A percentile compares a stretch with the other conserved stretches of the same genome.
Conservation (phyloP, 2,329 filamentous ascomycete genomes). For the Pseudocercospora macadamiae region DNA sequence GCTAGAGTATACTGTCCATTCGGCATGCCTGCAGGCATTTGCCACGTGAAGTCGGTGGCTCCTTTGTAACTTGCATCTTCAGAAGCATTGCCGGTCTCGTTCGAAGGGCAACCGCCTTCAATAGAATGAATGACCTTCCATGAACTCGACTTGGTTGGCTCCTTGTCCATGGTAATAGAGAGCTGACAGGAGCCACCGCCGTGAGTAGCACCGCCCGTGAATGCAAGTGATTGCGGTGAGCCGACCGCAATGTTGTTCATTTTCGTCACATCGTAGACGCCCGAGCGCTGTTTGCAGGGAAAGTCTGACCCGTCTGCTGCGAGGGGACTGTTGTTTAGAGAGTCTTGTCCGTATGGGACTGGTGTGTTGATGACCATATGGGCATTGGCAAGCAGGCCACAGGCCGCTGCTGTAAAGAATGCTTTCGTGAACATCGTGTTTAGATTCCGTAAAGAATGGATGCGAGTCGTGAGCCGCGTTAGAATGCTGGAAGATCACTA, state of each 20-base stretch:
- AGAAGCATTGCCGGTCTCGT: constrained; percentile 51
- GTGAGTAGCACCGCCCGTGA: constrained; percentile 76
- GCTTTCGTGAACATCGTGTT: constrained; percentile 27
- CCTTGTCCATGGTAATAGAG: constrained; percentile 74
- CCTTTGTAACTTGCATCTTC: constrained; percentile 25
- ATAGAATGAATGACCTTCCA: constrained; percentile 92
- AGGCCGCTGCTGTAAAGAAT: constrained; percentile 21
- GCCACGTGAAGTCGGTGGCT: constrained; percentile 66
- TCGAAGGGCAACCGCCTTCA: constrained; percentile 81
- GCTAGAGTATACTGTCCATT: constrained; percentile 77
- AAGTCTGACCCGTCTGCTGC: constrained; percentile 59
- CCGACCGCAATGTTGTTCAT: constrained; percentile 69
- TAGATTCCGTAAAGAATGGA: constrained; percentile 21
- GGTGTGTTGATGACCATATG: constrained; percentile 78
- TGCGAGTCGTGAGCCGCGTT: constrained; percentile 25
- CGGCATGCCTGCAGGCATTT: constrained; percentile 71
- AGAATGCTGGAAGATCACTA: constrained; percentile 25
- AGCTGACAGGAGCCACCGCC: constrained; percentile 91
- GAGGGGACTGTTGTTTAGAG: constrained; percentile 68
- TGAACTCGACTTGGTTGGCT: constrained; percentile 67
- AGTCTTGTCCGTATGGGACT: constrained; percentile 62
- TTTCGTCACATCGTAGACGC: constrained; percentile 49
- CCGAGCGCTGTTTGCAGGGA: constrained; percentile 72
- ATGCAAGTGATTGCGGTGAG: constrained; percentile 62
- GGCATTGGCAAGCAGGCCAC: constrained; percentile 50